Evolutionary conservation across 371 early-diverging fungal genomes (phyloP), one percentile per base, ranked within the genome.

Genomic region (Mortierella sp.): DNA sequence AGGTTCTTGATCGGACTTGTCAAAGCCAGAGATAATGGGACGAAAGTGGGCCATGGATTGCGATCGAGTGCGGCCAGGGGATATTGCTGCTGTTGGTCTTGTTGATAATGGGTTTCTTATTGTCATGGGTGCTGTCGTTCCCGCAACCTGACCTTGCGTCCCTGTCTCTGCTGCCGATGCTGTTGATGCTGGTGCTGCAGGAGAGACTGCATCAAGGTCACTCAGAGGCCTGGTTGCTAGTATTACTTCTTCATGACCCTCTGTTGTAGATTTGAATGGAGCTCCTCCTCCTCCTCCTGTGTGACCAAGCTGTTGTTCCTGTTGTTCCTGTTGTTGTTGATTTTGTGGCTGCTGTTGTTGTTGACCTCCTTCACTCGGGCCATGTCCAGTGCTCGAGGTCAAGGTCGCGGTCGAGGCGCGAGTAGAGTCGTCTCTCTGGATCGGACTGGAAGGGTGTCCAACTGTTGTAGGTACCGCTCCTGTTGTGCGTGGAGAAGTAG

Each of bases 1-100:
- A 64, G 64, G 40, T 5, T 72, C 72, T n/a, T 46, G 11, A 9
- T 75, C 75, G 16, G 61, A 69, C 43, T 72, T 69, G 6, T 80
- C 80, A 28, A 73, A 24, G 37, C 31, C 51, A 14, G 75, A 34
- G n/a, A 80, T n/a, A 24, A 75, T 75, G n/a, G 80, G 79, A 44
- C 74, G 79, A 59, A 83, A 74, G 50, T 83, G 84, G 19, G 84
- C 81, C 81, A 84, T 81, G 28, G 85, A 80, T 24, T 84, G 43
- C 21, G 85, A 84, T 11, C 85, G 85, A 53, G 75, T 61, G 54
- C 83, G 79, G 31, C 67, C 71, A 57, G 79, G 74, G 8, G 77
- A 40, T 26, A 71, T 37, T 43, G 71, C 28, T 34, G 77, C 50
- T 34, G 71, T 4, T 72, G 73, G 24, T 9, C 40, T 50, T 24